Evolutionary conservation across 1,284 basidiomycete genomes (phyloP), one percentile per base, ranked within the genome.

Genomic region (Heterobasidion irregulare): DNA sequence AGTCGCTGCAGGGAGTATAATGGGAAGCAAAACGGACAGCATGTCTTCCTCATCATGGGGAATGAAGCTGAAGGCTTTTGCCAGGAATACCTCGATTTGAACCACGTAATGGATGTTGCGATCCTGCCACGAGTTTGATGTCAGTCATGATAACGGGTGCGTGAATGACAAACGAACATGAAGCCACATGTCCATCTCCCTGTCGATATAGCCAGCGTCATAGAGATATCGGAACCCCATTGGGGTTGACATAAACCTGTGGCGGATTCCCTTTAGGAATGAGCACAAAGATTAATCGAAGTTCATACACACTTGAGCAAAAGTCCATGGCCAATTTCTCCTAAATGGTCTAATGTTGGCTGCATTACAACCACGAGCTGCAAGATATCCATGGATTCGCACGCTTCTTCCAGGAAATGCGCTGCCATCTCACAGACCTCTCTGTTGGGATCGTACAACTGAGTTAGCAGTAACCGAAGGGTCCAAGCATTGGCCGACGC

Each of bases 101-200:
- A 94, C 84, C 1, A 91, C 89, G 64, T 97, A 97, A 52, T 85
- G 81, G 9, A 87, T 78, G 62, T 96, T 96, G 44, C 91, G 86
- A 67, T 91, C 89, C 91, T 94, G 61, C 18, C 26, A 51, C 35
- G 50, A 8, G 34, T 53, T 15, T 44, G 26, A 64, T 52, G 55
- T 35, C 34, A 59, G n/a, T 35, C 32, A 50, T 52, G 2, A 50
- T 47, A 26, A 8, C 18, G n/a, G 16, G 15, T 41, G 44, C 8
- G 16, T 38, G 2, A 9, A 41, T 16, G 9, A 51, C 41, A 6
- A 66, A n/a, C 86, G 65, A 62, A 94, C 94, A 67, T 92, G 82
- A 65, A 96, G 91, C 97, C 97, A 99, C 57, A 85, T 81, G 61
- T 99, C 94, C 79, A 99, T 91, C 71, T 98, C 94, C 50, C 89